Percentiles rank a stretch among this genome's conserved stretches.
These are phyloP conservation scores for Fusarium equiseti DNA, from an alignment of 2,329 filamentous ascomycete species.

Conservation along the genomic window DNA sequence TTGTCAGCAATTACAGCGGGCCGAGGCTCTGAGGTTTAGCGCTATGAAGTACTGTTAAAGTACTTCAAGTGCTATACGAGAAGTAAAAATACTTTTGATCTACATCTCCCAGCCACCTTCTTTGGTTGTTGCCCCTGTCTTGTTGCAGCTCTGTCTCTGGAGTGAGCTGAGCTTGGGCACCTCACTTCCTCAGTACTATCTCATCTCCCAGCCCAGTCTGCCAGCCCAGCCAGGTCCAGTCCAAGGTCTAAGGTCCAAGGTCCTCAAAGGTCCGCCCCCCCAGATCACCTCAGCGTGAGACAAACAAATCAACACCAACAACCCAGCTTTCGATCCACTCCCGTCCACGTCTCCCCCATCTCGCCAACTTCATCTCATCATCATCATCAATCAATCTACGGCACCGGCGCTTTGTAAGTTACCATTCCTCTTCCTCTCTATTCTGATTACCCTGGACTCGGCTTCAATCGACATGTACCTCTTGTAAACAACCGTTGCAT, in stretches of 20 bases:
- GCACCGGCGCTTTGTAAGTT: constrained; percentile 42
- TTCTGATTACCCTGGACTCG: constrained; percentile 34
- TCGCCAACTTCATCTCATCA: constrained; percentile 42
- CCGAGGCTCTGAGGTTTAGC: constrained; percentile 30
- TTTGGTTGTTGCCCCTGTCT: constrained; percentile 27
- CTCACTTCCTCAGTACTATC: constrained; percentile 27
- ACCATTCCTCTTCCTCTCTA: constrained; percentile 1
- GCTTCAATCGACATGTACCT: not conserved
- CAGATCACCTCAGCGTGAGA: constrained; percentile 33
- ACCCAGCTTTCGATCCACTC: constrained; percentile 41
- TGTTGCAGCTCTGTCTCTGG: constrained; percentile 32
- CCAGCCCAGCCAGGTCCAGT: constrained; percentile 18
- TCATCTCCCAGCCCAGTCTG: constrained; percentile 32
- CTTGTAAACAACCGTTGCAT: constrained; percentile 22
- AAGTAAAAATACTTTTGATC: constrained; percentile 9
- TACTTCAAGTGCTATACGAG: not conserved
- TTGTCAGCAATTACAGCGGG: constrained; percentile 27
- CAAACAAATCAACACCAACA: constrained; percentile 43
- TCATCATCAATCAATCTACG: constrained; percentile 29
- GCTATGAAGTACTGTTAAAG: constrained; percentile 14
- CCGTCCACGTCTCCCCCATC: constrained; percentile 40
- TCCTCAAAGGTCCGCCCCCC: constrained; percentile 16
- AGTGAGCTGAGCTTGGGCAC: constrained; percentile 41
- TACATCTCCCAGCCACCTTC: constrained; percentile 39
- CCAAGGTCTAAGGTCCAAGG: constrained; percentile 1